These are phyloP conservation scores for Cudoniella acicularis DNA, from an alignment of 495 filamentous ascomycete genomes.

Conservation along the genomic window DNA sequence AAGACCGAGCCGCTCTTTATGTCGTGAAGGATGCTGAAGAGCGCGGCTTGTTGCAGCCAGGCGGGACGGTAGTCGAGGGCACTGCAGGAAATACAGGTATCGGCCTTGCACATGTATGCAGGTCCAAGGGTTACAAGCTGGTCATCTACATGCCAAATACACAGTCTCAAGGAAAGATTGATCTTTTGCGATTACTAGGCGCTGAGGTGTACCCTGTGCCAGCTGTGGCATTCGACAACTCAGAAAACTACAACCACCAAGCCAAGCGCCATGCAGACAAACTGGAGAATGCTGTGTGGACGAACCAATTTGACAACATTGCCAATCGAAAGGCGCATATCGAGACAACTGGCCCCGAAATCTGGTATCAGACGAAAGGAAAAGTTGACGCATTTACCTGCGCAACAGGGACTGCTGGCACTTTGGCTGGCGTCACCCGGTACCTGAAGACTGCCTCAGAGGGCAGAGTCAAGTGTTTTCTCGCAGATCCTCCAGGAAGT, in stretches of 20 bases:
- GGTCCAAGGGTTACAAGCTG: slow-evolving; percentile 85
- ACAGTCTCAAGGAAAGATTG: slow-evolving; percentile 96
- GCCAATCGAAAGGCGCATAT: slow-evolving; percentile 93
- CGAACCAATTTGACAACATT: slow-evolving; percentile 96
- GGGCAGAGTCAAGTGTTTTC: slow-evolving; percentile 79
- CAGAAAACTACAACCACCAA: slow-evolving; percentile 97
- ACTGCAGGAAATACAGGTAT: slow-evolving; percentile 98
- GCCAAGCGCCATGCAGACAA: slow-evolving; percentile 81
- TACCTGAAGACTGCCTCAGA: slow-evolving; percentile 83
- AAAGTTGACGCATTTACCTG: slow-evolving; percentile 93
- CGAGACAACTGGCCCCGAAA: slow-evolving; percentile 94
- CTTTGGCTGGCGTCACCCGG: slow-evolving; percentile 82
- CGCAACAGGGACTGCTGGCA: slow-evolving; percentile 89
- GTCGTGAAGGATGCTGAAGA: slow-evolving; percentile 93
- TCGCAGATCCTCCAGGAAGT: slow-evolving; percentile 90
- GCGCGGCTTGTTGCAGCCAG: slow-evolving; percentile 71
- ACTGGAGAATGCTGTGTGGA: slow-evolving; percentile 92
- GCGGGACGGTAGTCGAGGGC: slow-evolving; percentile 93
- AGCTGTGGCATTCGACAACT: slow-evolving; percentile 93
- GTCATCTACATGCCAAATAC: slow-evolving; percentile 99
- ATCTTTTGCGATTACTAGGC: slow-evolving; percentile 83
- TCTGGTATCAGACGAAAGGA: slow-evolving; percentile 90
- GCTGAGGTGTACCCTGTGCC: slow-evolving; percentile 99
- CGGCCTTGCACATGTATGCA: slow-evolving; percentile 93
- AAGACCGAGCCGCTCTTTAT: slow-evolving; percentile 94